Conservation (phyloP, 2,329 filamentous ascomycete species). For the Coleophoma eucalyptorum region DNA sequence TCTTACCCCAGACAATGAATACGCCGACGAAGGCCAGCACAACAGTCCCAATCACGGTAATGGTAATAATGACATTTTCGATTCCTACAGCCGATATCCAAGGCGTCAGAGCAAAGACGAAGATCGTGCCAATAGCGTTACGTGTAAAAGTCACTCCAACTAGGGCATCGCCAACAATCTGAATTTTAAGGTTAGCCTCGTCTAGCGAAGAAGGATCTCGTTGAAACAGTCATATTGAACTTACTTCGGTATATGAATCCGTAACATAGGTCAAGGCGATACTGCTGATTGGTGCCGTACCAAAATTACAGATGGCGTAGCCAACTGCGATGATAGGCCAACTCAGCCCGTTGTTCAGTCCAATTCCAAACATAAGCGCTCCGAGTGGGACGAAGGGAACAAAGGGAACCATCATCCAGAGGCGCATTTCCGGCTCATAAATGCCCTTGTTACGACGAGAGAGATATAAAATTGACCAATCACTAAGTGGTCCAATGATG, state of each 20-base stretch:
- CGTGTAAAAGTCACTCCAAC: conserved; percentile 40
- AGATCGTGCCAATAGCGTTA: conserved; percentile 37
- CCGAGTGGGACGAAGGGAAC: conserved; percentile 27
- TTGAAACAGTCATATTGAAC: conserved; percentile 1
- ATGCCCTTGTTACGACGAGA: conserved; percentile 31
- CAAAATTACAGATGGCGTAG: conserved; percentile 33
- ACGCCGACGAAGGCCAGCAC: conserved; percentile 23
- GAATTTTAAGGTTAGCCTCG: conserved; percentile 7
- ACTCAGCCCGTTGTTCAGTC: conserved; percentile 23
- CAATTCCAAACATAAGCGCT: conserved; percentile 35
- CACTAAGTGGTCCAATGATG: conserved; percentile 30
- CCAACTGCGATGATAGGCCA: conserved; percentile 30
- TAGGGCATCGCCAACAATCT: conserved; percentile 43
- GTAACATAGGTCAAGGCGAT: conserved; percentile 34
- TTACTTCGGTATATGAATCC: conserved; percentile 32
- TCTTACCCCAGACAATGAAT: conserved; percentile 31
- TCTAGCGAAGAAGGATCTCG: background rate
- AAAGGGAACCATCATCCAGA: conserved; percentile 29
- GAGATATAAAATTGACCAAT: conserved; percentile 30
- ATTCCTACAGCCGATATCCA: conserved; percentile 28
- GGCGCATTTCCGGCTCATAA: conserved; percentile 38
- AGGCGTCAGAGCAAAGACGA: conserved; percentile 41
- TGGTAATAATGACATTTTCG: conserved; percentile 35
- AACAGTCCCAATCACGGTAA: conserved; percentile 29
- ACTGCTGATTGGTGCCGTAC: conserved; percentile 26